Evolutionary conservation across 176 grass and related monocot genomes (phyloP), one percentile per base, ranked within the genome.

Genomic region (Tuctoria greenei): DNA sequence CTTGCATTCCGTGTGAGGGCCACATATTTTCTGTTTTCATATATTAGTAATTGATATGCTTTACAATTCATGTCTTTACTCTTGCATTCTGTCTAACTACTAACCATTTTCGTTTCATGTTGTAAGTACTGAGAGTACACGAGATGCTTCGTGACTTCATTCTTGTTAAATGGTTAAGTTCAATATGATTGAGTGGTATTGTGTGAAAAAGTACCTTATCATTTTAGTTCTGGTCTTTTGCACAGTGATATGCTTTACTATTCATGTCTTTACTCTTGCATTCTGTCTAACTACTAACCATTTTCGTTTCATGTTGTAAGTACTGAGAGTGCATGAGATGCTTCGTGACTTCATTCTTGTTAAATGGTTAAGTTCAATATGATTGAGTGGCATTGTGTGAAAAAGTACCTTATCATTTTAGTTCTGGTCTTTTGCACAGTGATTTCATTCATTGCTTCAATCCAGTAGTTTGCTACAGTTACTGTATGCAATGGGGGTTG

Each of bases 1-100:
- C 47, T 42, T 38, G 20, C 61, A 77, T 66, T 78, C 75, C 54
- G 35, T 51, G 50, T 77, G 14, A 54, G 45, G 7, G 20, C 50
- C 20, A 21, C 18, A 49, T 49, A n/a, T 54, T 31, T 31, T 31
- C 31, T 2, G 3, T 43, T 57, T 10, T 44, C 23, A 18, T 78
- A 6, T 36, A 24, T 21, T 57, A 56, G 76, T 43, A 67, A 16
- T 56, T 67, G 28, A 15, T 16, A 63, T 18, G 8, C 43, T 16
- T 61, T 34, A 34, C 2, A 7, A 34, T 61, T 17, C 5, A 28
- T 60, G 57, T 1, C 3, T 59, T 59, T 58, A 27, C 10, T 57
- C 9, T 26, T 58, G 55, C 21, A 58, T 42, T 18, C 8, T 27
- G 13, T 18, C 37, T 60, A 36, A 60, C 38, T 11, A 28, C 2